These are phyloP conservation scores for Akanthomyces muscarius DNA, from an alignment of 2,329 filamentous ascomycete species.

Conservation along the genomic window DNA sequence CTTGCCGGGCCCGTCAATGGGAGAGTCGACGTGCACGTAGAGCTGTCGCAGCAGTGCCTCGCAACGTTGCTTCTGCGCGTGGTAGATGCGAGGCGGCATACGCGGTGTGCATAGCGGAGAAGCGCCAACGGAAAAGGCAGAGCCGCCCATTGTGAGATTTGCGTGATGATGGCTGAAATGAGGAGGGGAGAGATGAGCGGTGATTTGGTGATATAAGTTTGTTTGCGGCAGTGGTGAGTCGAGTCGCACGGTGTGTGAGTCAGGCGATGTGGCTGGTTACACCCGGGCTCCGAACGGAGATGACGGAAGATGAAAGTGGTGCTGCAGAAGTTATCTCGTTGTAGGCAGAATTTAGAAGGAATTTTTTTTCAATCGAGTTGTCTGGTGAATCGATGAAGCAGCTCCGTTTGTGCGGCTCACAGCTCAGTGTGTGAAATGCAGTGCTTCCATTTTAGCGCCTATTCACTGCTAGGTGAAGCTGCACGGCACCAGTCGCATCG, in stretches of 20 bases:
- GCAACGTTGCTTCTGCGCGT: constrained; percentile 43
- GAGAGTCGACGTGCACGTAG: constrained; percentile 53
- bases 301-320: background rate
- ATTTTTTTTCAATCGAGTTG: background rate
- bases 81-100: constrained; percentile 58
- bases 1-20: constrained; percentile 68
- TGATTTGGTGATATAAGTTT: background rate
- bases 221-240: background rate
- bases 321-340: too few species aligned
- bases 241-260: background rate
- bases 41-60: constrained; percentile 44
- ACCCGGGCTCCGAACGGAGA: background rate
- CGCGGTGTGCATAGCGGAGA: constrained; percentile 58
- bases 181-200: background rate
- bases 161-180: background rate
- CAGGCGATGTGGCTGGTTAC: background rate
- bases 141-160: constrained; percentile 57
- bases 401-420: background rate
- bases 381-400: background rate
- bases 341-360: background rate
- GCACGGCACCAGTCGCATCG: background rate
- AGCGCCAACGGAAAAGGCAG: constrained; percentile 47
- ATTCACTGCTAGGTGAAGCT: background rate
- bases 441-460: background rate
- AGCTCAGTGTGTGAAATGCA: background rate